Evolutionary conservation across 2,329 filamentous ascomycete species (phyloP), one percentile per base, ranked within the genome.

Genomic region (Ascochyta viciae-villosae): DNA sequence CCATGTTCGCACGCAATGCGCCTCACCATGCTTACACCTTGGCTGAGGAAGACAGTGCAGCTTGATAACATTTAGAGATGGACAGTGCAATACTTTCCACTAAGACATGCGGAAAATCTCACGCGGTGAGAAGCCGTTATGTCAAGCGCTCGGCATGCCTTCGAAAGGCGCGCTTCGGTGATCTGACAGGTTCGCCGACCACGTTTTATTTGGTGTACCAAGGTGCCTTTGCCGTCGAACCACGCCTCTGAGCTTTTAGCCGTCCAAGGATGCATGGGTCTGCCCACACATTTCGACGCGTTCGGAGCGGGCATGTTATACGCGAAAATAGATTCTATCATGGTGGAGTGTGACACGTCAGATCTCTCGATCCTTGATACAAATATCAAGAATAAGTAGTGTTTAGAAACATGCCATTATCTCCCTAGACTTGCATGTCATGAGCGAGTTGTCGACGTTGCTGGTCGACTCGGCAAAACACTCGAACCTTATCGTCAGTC

Each of bases 181-280:
- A 26, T n/a, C n/a, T 39, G 41, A 37, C 19, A 54, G 41, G 8
- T 22, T 55, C 53, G 53, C 42, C 53, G 42, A 56, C 35, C 35
- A 34, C 26, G 29, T 37, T 49, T 50, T 23, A 10, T 22, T 22
- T 37, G 37, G 13, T n/a, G 46, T 50, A 41, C 52, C 41, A 50
- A 50, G 23, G 35, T 42, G 50, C 26, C 19, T 33, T 46, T 47
- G 26, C 47, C 41, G 47, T 42, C 16, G 47, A 43, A 50, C 47
- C 47, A 50, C 53, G 46, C 42, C 6, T 50, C 41, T 47, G 24
- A 19, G 47, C 42, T 33, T 50, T 31, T 42, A 50, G 47, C 42
- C 47, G 47, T 39, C 31, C 31, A 31, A 50, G 15, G 46, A 42
- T 41, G 39, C 27, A 23, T 41, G 35, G 46, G 31, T 22, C 19